Base-by-base conservation (phyloP, 305 asterid species). In the Fraxinus paxiana region DNA sequence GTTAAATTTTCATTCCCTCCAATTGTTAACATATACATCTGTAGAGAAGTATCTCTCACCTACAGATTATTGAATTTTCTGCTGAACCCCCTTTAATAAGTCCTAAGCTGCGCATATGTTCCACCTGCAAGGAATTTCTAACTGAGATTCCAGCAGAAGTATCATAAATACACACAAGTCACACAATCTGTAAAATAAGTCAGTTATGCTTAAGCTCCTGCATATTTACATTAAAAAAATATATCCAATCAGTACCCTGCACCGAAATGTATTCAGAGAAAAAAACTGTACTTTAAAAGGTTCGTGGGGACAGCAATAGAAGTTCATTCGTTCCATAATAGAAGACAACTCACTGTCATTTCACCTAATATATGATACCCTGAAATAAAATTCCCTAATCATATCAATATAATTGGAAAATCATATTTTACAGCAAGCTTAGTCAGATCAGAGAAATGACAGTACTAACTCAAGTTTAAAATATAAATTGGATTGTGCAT, bases 21-120 rank as follows among this genome's bases (percentile, higher is more conserved):
- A 34, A 20, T 81, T 65, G 73, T 15, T 20, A 1, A 41, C 48
- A 63, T 15, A 51, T 46, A 71, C 46, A 48, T n/a, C 22, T 2
- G n/a, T 7, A 43, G 56, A 20, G 74, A 22, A 72, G 80, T 77
- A 28, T 79, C 41, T 67, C 88, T 84, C 73, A 93, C 98, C 98
- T 95, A 83, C 97, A 96, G 80, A 94, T 78, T 74, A 94, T 89
- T 63, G 97, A 97, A 9, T 92, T 91, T 82, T 90, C 92, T 54
- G 86, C 46, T 1, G 97, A 92, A 71, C 99, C 99, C 77, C 99
- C 99, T 79, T 84, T 88, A 71, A 92, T 92, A 65, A 96, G 91
- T 85, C 98, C 98, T 71, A 89, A 88, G 76, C 80, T 88, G 67
- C 88, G 92, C 94, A 96, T 78, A 15, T 87, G 86, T 86, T 94